phyloP scores from a whole-genome alignment of 352 stramenopile genomes.

The Globisporangium orthogonon region DNA sequence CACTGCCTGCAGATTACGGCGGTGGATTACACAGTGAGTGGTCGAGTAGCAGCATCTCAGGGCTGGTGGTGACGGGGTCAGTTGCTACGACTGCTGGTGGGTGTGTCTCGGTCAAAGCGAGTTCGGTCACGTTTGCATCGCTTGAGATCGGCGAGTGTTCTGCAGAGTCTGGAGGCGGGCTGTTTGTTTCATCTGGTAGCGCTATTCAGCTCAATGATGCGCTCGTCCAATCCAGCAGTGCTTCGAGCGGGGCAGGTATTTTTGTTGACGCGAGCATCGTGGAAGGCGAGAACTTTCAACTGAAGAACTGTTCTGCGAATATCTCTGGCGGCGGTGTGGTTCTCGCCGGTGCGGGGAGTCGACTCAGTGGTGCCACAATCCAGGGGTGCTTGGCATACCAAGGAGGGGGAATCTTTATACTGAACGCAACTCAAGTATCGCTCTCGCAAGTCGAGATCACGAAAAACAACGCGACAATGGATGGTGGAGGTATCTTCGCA shows the following conservation, averaged over 20 bases:
- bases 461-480: conserved; percentile 11
- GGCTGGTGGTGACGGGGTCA: conserved; percentile 10
- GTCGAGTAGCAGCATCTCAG: conserved; percentile 12
- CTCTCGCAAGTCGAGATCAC: conserved; percentile 15
- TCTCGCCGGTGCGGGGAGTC: conserved; percentile 18
- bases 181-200: conserved; percentile 13
- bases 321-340: conserved; percentile 21
- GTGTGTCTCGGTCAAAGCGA: conserved; percentile 20
- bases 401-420: conserved; percentile 20
- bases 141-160: conserved; percentile 8
- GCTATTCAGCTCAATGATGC: conserved; percentile 11
- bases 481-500: conserved; percentile 21
- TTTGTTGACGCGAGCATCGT: conserved; percentile 25
- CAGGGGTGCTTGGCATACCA: conserved; percentile 15
- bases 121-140: conserved; percentile 1
- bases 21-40: conserved; percentile 28
- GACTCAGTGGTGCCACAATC: conserved; percentile 18
- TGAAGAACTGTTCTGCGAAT: conserved; percentile 15
- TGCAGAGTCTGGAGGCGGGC: conserved; percentile 22
- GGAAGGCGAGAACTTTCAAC: background rate
- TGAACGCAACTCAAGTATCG: background rate
- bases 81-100: conserved; percentile 18
- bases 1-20: conserved; percentile 12
- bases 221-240: conserved; percentile 10
- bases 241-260: conserved; percentile 21